Base-by-base conservation (phyloP, 257 asterid species). In the Euphrasia confusa region DNA sequence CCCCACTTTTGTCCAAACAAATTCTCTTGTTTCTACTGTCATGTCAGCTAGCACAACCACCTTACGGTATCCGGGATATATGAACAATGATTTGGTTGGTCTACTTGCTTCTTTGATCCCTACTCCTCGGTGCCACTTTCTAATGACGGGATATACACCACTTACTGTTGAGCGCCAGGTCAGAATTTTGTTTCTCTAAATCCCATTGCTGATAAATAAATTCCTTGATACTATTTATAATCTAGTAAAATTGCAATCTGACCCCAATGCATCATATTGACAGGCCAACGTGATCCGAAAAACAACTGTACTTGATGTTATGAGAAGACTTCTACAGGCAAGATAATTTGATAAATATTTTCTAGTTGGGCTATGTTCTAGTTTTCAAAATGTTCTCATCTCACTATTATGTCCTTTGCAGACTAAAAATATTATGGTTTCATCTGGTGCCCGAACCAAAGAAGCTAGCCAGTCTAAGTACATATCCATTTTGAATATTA, bases 11-110 rank as follows among this genome's bases (percentile, higher is more conserved):
- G 79, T 92, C 50, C 90, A 93, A 81, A 93, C 96, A 74, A 93
- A 89, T 74, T 93, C 97, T 65, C 78, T 89, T 64, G 99, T 93
- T 73, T 93, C 99, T 60, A 93, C 99, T 55, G 99, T 93, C 60
- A 93, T 93, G 97, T 89, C 97, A 52, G 99, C 99, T 57, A 93
- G 99, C 78, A 93, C 99, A 37, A 93, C 99, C 30, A 93, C 99
- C 13, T 72, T 93, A 68, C 88, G 99, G 4, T 93, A 93, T 78
- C 97, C 97, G 44, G 99, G 99, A 72, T 93, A 93, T 72, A 93
- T 93, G 99, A 93, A 93, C 71, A 93, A 93, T 72, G 99, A 93
- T 77, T 87, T 93, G 81, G 99, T 93, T 72, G 99, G 99, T 72
- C 97, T 93, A 40, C 99, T 93, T 73, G 94, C 99, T 77, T 93